Conservation (phyloP, 2,329 filamentous ascomycete genomes). For the Exophiala mesophila region DNA sequence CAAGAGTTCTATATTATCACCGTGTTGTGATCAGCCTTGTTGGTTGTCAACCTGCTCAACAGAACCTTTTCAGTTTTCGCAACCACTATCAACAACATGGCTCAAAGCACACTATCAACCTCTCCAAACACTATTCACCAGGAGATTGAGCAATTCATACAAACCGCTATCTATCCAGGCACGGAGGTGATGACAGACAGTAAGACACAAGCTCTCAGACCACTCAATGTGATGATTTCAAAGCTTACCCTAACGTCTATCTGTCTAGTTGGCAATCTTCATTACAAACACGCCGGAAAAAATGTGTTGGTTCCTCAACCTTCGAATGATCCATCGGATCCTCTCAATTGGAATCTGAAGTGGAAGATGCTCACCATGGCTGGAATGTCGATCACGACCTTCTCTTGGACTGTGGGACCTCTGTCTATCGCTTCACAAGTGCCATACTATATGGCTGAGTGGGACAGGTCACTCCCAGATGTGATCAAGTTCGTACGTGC, state of each 20-base stretch:
- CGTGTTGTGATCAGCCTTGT: too few species aligned
- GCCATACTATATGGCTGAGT: constrained; percentile 14
- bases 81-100: too few species aligned
- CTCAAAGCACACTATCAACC: too few species aligned
- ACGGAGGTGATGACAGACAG: constrained; percentile 12
- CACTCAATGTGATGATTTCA: too few species aligned
- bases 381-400: constrained; percentile 8
- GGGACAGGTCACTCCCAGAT: constrained; percentile 10
- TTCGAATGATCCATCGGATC: constrained; percentile 35
- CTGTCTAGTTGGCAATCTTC: constrained; percentile 7
- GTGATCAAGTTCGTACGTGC: constrained; percentile 13
- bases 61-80: too few species aligned
- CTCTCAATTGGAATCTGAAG: constrained; percentile 35
- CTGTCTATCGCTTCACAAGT: constrained; percentile 10
- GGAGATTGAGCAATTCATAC: constrained; percentile 8
- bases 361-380: constrained; percentile 33
- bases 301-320: constrained; percentile 36
- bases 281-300: constrained; percentile 37
- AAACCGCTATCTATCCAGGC: constrained; percentile 8
- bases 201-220: too few species aligned
- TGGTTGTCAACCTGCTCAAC: too few species aligned
- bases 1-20: too few species aligned
- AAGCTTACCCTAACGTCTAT: too few species aligned
- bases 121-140: too few species aligned
- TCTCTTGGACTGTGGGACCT: constrained; percentile 10